Evolutionary conservation across 2,329 filamentous ascomycete genomes (phyloP).

Genomic region (Ceratocystis cacaofunesta): DNA sequence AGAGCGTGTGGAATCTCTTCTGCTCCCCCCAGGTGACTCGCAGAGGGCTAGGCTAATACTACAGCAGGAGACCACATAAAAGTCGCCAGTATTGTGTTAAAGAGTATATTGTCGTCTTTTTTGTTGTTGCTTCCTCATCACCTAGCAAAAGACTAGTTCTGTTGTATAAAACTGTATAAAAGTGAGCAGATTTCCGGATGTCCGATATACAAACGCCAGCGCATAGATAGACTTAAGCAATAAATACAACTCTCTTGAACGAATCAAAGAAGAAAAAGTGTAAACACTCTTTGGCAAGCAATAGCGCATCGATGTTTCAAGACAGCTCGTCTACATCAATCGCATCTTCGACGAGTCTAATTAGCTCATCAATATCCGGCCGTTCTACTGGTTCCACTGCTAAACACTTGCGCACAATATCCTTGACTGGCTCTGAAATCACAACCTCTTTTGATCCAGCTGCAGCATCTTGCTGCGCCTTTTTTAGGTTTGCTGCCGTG

Average conservation of each 20-base stretch:
- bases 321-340: conserved; percentile 48
- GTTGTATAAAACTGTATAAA: not conserved
- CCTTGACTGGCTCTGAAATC: conserved; percentile 71
- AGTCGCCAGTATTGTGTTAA: not conserved
- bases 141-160: not conserved
- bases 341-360: conserved; percentile 59
- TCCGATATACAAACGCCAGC: not conserved
- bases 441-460: conserved; percentile 28
- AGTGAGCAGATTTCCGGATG: no score
- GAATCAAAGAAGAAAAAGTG: not conserved
- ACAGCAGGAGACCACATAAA: not conserved
- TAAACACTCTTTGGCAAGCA: not conserved
- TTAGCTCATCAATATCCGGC: conserved; percentile 75
- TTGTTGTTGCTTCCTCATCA: not conserved
- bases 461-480: not conserved
- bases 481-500: conserved; percentile 20
- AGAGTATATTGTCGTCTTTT: not conserved
- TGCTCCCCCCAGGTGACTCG: not conserved
- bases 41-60: not conserved
- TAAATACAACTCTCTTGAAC: no score
- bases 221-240: not conserved
- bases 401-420: conserved; percentile 76
- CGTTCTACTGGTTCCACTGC: conserved; percentile 74
- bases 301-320: not conserved
- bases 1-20: not conserved